Conservation (phyloP, 208 protist species). For the Acanthamoeba sp. region DNA sequence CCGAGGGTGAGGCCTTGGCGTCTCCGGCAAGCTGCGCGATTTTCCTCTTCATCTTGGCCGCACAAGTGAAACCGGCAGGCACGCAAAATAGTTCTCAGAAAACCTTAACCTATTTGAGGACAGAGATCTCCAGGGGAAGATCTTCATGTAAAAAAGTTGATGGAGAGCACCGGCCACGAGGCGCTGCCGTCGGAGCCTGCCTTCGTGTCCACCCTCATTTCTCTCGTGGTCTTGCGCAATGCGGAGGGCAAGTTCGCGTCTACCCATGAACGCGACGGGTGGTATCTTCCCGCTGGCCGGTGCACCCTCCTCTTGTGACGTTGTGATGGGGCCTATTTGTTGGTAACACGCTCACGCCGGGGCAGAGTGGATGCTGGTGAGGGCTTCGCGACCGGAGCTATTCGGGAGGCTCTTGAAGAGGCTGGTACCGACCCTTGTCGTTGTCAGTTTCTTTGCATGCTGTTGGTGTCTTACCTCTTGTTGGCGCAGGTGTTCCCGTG, state of each 20-base stretch:
- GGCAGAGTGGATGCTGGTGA: slow-evolving; percentile 50
- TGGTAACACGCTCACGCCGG: not conserved
- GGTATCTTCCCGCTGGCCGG: slow-evolving; percentile 59
- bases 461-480: not conserved
- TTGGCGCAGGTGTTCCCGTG: not conserved
- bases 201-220: slow-evolving; percentile 32
- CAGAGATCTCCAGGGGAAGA: too few relatives aligned
- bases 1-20: not conserved
- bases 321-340: not conserved
- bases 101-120: too few relatives aligned
- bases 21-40: not conserved
- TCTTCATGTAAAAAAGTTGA: slow-evolving; percentile 1
- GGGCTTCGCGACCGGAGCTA: slow-evolving; percentile 3
- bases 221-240: slow-evolving; percentile 39
- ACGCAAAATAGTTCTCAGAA: too few relatives aligned
- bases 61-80: not conserved
- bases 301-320: not conserved
- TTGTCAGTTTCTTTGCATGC: not conserved
- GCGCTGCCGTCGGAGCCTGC: not conserved
- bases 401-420: slow-evolving; percentile 46
- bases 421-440: not conserved
- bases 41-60: slow-evolving; percentile 18
- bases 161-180: not conserved
- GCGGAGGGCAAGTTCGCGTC: slow-evolving; percentile 29
- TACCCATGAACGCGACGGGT: slow-evolving; percentile 64